Conservation (phyloP, 2,329 filamentous ascomycete species). For the Nothophoma quercina region DNA sequence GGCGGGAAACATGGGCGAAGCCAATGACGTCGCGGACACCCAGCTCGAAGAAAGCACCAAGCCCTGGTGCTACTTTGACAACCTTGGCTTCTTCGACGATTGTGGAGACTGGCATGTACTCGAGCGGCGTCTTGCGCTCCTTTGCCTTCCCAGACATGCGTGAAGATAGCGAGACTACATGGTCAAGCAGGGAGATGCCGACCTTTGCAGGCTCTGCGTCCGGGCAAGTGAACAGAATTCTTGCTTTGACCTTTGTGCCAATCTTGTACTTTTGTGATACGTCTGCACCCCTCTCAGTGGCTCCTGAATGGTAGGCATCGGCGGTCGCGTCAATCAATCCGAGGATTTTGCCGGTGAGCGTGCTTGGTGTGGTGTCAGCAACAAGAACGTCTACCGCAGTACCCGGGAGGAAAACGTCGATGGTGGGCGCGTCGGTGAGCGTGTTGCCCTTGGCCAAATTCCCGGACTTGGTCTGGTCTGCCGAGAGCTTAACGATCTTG, state of each 20-base stretch:
- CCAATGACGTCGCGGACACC: constrained; percentile 73
- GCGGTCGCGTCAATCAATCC: constrained; percentile 90
- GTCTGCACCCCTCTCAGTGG: constrained; percentile 72
- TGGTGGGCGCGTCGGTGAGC: constrained; percentile 79
- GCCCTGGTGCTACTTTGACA: constrained; percentile 76
- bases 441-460: constrained; percentile 70
- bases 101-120: constrained; percentile 73
- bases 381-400: constrained; percentile 88
- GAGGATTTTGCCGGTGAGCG: constrained; percentile 89
- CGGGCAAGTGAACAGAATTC: constrained; percentile 88
- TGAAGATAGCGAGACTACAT: constrained; percentile 72
- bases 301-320: constrained; percentile 87
- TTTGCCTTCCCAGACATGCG: constrained; percentile 46
- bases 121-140: constrained; percentile 62
- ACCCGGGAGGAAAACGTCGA: constrained; percentile 90
- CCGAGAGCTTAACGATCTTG: constrained; percentile 86
- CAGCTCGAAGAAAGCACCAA: constrained; percentile 82
- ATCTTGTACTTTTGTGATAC: constrained; percentile 81
- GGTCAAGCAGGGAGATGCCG: constrained; percentile 87
- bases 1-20: constrained; percentile 92
- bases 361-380: constrained; percentile 74
- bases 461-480: constrained; percentile 73
- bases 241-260: constrained; percentile 82
- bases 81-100: constrained; percentile 81
- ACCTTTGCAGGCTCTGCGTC: constrained; percentile 80